Evolutionary conservation across 345 rosid species (phyloP), one percentile per base, ranked within the genome.

Genomic region (Brassica carinata): DNA sequence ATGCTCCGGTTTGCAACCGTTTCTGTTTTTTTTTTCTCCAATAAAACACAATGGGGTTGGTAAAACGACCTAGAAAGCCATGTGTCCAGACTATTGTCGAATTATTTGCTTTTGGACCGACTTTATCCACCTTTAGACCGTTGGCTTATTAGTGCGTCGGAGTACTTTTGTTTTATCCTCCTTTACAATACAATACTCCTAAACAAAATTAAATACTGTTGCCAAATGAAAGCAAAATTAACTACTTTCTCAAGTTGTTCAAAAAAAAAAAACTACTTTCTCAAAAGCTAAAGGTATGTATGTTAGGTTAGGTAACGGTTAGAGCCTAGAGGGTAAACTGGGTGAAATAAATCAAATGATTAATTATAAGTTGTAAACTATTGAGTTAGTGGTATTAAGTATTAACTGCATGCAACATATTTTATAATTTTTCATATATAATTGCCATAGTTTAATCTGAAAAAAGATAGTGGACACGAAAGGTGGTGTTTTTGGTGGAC

Each of bases 101-200:
- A 68, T 80, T 51, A 74, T 69, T 74, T 48, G 66, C 76, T 69
- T 80, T 80, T 68, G 67, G 76, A 80, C 83, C 83, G 79, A 69
- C 72, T 75, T 80, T 75, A 80, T 75, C 83, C 72, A 74, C 38
- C 75, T 36, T 73, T 75, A 13, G 23, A 75, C 79, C 67, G 61
- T 80, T 69, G 63, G 59, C 67, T 51, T 69, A 31, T 30, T 17
- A 64, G 69, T 65, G 76, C 71, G 23, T 34, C 61, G 2, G 8
- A 64, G 8, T 72, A 29, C 67, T 72, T 72, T 57, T 53, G 48
- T 72, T 72, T 64, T 72, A 0, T 78, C 27, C 23, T 71, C 5
- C 65, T 71, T 78, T 7, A 15, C 45, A 38, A 10, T 36, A 74
- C 59, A 14, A 4, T 61, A 61, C 53, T 48, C 5, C n/a, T 64